phyloP scores from a whole-genome alignment of 2,329 filamentous ascomycete species.

The Lecanicillium sp. region DNA sequence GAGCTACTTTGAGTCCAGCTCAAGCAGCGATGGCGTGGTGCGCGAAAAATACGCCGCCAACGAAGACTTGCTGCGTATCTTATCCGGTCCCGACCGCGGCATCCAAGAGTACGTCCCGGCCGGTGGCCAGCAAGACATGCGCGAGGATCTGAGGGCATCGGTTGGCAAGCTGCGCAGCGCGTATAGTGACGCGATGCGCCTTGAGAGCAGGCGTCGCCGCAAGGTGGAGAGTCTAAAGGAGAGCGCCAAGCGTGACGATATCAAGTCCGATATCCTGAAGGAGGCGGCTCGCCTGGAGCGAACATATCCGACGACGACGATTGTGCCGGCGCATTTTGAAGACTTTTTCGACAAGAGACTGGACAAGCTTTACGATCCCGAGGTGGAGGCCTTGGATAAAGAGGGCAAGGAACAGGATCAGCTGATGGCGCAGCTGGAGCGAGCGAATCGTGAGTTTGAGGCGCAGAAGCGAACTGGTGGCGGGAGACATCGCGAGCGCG shows the following conservation, averaged over 20 bases:
- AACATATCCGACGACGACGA: slow-evolving; percentile 74
- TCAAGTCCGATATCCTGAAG: slow-evolving; percentile 73
- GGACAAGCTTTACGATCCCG: slow-evolving; percentile 67
- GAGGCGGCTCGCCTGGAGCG: slow-evolving; percentile 83
- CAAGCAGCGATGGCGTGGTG: slow-evolving; percentile 54
- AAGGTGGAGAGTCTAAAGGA: slow-evolving; percentile 74
- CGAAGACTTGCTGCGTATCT: slow-evolving; percentile 66
- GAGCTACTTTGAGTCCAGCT: slow-evolving; percentile 69
- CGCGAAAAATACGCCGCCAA: slow-evolving; percentile 72
- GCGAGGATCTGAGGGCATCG: slow-evolving; percentile 72
- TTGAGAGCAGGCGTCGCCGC: slow-evolving; percentile 74
- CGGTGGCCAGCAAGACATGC: slow-evolving; percentile 71
- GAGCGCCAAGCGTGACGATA: slow-evolving; percentile 80
- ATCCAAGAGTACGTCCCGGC: slow-evolving; percentile 87
- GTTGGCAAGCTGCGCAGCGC: slow-evolving; percentile 69
- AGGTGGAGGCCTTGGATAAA: slow-evolving; percentile 62
- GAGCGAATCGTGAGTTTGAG: slow-evolving; percentile 74
- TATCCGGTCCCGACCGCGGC: slow-evolving; percentile 73
- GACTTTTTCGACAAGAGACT: slow-evolving; percentile 80
- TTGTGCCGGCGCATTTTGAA: slow-evolving; percentile 88
- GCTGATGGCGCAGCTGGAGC: slow-evolving; percentile 60
- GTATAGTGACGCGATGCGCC: slow-evolving; percentile 76
- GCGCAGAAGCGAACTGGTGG: slow-evolving; percentile 59
- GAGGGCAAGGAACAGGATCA: slow-evolving; percentile 73
- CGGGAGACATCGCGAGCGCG: slow-evolving; percentile 62